A percentile compares a stretch with the other conserved stretches of the same genome.
Evolutionary conservation across 2,329 filamentous ascomycete species (phyloP).

Genomic region (Pleomassaria siparia): DNA sequence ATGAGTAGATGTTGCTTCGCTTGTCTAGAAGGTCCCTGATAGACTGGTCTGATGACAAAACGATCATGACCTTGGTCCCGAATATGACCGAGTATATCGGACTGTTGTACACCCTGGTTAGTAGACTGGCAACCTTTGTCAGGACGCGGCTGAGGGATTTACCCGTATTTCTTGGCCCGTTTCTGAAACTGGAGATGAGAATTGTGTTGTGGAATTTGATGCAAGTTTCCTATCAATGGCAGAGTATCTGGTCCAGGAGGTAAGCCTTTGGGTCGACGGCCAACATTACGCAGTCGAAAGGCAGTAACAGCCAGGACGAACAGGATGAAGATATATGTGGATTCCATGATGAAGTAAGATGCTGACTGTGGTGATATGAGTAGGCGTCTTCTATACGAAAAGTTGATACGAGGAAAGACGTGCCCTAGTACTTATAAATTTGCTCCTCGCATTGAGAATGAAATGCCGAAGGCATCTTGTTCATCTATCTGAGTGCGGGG

Average conservation of each 20-base stretch:
- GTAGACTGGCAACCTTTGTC: no score
- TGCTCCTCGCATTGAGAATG: no score
- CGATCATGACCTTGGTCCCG: conserved; percentile 50
- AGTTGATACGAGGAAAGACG: no score
- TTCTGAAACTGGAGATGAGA: conserved; percentile 52
- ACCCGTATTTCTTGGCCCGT: conserved; percentile 57
- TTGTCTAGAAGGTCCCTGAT: conserved; percentile 57
- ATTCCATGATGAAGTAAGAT: no score
- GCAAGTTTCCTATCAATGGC: conserved; percentile 54
- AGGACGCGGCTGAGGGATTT: no score
- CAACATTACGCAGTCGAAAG: conserved; percentile 9
- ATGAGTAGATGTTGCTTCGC: conserved; percentile 53
- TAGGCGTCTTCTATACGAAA: no score
- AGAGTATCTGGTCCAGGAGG: conserved; percentile 55
- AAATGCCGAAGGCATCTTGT: no score
- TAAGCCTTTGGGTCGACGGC: conserved; percentile 35
- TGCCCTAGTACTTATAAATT: no score
- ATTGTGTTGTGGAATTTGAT: conserved; percentile 48
- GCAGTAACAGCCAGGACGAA: background rate
- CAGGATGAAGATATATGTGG: no score
- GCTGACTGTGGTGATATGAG: no score
- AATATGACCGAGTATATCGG: conserved; percentile 56
- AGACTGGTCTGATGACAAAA: conserved; percentile 47
- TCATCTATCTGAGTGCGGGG: no score
- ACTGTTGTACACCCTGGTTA: no score